Base-by-base conservation (phyloP, 192 early-diverging fungal species). In the Backusella macrospora region DNA sequence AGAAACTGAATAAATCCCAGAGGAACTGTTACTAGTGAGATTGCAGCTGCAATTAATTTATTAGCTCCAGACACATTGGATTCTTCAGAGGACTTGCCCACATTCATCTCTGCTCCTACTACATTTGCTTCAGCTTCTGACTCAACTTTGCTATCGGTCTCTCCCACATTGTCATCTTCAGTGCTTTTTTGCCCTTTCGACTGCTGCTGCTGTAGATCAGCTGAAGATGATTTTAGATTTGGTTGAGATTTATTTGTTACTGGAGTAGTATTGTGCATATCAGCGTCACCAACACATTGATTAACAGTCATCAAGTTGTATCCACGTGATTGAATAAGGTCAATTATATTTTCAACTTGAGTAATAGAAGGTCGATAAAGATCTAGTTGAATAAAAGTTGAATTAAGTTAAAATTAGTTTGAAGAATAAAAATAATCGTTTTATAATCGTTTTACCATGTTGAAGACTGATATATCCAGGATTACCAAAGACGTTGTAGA, bases 401-500 rank as follows among this genome's bases (percentile, higher is more conserved):
- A 46, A 12, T 14, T 5, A 49, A 21, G 1, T 6, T 49, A 2
- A 49, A 21, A 49, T 49, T 49, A 49, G 48, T 18, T 8, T n/a
- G 48, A 6, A 49, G 6, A 6, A 18, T 18, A 49, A 18, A 48
- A 5, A 48, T 48, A 15, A 49, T 18, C 5, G 6, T 6, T 7
- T 7, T 49, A 49, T 49, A n/a, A 18, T 66, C 10, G 13, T 16
- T 5, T 73, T 80, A 76, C 78, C 78, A 39, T 80, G 78, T n/a
- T 80, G 78, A 34, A 80, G 62, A 55, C 78, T 80, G 40, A 80
- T 80, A 46, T 65, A 80, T 10, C 78, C 78, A 39, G 65, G 74
- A 34, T 80, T 67, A 21, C 70, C 55, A 52, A 76, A 62, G 34
- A 55, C 49, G 46, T 75, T 76, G 16, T 65, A 52, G 12, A n/a